Conservation (phyloP, 1,284 basidiomycete species). For the Porogramme epimiltina region DNA sequence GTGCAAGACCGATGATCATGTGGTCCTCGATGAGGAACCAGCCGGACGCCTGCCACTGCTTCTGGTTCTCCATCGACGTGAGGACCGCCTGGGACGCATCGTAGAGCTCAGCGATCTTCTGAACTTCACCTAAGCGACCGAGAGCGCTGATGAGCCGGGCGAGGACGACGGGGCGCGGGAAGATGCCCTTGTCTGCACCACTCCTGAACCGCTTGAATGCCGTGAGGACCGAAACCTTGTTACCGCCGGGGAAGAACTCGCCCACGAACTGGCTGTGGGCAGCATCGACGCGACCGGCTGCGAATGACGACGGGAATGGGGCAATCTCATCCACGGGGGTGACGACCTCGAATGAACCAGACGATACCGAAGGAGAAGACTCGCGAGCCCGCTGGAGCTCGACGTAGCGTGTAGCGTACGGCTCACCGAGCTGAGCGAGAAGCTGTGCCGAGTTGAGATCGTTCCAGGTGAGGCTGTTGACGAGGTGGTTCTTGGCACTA, state of each 20-base stretch:
- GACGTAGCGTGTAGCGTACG: slow-evolving; percentile 13
- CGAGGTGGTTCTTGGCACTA: slow-evolving; percentile 16
- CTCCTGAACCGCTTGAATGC: slow-evolving; percentile 42
- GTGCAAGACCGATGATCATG: slow-evolving; percentile 86
- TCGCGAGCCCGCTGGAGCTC: slow-evolving; percentile 14
- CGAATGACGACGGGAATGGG: slow-evolving; percentile 7
- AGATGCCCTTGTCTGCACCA: slow-evolving; percentile 39
- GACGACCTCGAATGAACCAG: slow-evolving; percentile 13
- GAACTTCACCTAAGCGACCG: slow-evolving; percentile 62
- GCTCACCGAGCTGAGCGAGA: slow-evolving; percentile 21
- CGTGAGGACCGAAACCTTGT: slow-evolving; percentile 25
- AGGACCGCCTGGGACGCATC: slow-evolving; percentile 68
- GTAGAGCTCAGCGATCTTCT: slow-evolving; percentile 71
- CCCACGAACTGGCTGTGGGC: slow-evolving; percentile 42
- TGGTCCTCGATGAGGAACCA: slow-evolving; percentile 86
- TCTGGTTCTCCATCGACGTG: slow-evolving; percentile 44
- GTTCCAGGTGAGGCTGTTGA: slow-evolving; percentile 16
- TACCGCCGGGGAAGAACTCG: slow-evolving; percentile 38
- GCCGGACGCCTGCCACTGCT: slow-evolving; percentile 51
- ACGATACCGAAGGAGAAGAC: slow-evolving; percentile 10
- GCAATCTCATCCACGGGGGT: slow-evolving; percentile 14
- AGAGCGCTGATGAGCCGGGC: slow-evolving; percentile 69
- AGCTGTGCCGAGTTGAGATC: slow-evolving; percentile 18
- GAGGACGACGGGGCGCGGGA: slow-evolving; percentile 57
- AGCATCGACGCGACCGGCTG: slow-evolving; percentile 28